Evolutionary conservation across 2,329 filamentous ascomycete genomes (phyloP), one percentile per base, ranked within the genome.

Genomic region (Fusarium sublunatum): DNA sequence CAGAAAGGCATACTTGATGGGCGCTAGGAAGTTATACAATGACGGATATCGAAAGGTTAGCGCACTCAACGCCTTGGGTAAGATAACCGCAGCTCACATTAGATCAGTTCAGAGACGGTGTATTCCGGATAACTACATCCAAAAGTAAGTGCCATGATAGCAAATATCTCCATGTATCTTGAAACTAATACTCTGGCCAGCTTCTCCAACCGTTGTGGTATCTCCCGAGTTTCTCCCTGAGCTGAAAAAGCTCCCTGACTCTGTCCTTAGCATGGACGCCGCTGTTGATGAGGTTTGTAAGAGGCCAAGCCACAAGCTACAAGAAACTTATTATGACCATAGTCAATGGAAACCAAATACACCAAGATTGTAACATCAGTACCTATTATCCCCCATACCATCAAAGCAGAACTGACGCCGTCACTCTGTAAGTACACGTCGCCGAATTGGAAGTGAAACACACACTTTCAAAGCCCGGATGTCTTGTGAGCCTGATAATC

Each of bases 71-170:
- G 0, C 1, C 6, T 7, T 4, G 2, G 0, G 0, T 8, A 0
- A 5, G 4, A 7, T n/a, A 11, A 10, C 1, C 6, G 12, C 2
- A 3, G 24, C 44, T 50, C 2, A 46, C 24, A 2, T 2, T 2
- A 3, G 3, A 9, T 4, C 7, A 67, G 55, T 66, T 66, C 52
- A 54, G 53, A 11, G 43, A 58, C 36, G 52, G 64, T 2, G 46
- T 47, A 3, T 67, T 67, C 2, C 10, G 44, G 12, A 66, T 67
- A 12, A 67, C 59, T 2, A 66, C 64, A 3, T 66, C 58, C 1
- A 46, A 52, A 35, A 36, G 64, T 66, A 44, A 4, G 49, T 24
- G 11, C 24, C 13, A 19, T 19, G 4, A 9, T 29, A 6, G 0
- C 13, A 0, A 8, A 3, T n/a, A 13, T 25, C n/a, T 6, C 12